Conservation (phyloP, 2,329 filamentous ascomycete species). For the Gnomoniopsis smithogilvyi region DNA sequence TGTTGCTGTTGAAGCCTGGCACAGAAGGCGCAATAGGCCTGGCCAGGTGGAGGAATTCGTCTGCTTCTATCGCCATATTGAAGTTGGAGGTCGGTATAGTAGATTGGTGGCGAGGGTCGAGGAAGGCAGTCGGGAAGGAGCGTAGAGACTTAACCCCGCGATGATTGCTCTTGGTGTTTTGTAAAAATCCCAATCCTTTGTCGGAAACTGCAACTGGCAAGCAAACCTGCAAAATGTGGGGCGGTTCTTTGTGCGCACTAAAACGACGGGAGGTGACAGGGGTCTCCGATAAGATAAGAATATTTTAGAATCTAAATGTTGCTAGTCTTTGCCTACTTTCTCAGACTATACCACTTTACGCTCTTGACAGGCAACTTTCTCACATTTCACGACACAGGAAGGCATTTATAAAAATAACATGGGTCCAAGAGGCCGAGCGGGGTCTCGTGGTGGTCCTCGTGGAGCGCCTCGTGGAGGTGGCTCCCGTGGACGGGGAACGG, state of each 20-base stretch:
- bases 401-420: background rate
- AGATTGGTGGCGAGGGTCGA: constrained; percentile 24
- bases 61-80: constrained; percentile 76
- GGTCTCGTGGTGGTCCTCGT: constrained; percentile 18
- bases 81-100: constrained; percentile 17
- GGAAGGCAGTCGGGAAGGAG: constrained; percentile 19
- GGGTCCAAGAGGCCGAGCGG: constrained; percentile 24
- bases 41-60: constrained; percentile 91
- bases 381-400: background rate
- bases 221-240: constrained; percentile 14
- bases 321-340: background rate
- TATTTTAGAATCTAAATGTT: constrained; percentile 2
- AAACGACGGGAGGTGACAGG: background rate
- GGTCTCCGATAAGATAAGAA: constrained; percentile 14
- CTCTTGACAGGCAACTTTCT: background rate
- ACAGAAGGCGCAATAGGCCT: constrained; percentile 82
- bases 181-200: constrained; percentile 26
- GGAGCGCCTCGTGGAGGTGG: constrained; percentile 22
- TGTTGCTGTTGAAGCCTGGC: constrained; percentile 77
- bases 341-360: background rate
- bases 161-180: constrained; percentile 18
- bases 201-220: background rate
- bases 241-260: constrained; percentile 16
- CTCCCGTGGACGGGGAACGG: constrained; percentile 25
- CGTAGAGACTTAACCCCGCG: constrained; percentile 13